A percentile compares a stretch with the other conserved stretches of the same genome.
These are phyloP conservation scores for Candida piceae DNA, from an alignment of 805 yeast genomes.

Conservation along the genomic window DNA sequence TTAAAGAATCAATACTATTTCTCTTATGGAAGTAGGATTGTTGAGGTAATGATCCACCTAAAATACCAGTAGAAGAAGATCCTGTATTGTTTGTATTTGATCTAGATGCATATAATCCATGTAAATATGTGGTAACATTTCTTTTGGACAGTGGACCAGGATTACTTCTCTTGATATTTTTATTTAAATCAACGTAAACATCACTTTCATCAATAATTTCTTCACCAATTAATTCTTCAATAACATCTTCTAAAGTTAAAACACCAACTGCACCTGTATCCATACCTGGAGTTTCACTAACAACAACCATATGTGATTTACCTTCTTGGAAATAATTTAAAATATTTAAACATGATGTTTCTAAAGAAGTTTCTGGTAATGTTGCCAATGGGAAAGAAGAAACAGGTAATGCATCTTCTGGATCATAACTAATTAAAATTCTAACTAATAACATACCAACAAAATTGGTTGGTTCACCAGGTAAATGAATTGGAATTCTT, in stretches of 20 bases:
- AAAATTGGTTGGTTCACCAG: constrained; percentile 83
- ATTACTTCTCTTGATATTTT: constrained; percentile 70
- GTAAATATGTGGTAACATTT: constrained; percentile 64
- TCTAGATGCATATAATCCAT: constrained; percentile 41
- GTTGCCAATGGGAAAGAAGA: constrained; percentile 94
- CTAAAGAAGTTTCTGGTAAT: constrained; percentile 87
- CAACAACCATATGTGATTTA: constrained; percentile 94
- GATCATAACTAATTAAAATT: constrained; percentile 90
- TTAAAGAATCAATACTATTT: constrained; percentile 9
- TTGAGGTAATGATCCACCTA: constrained; percentile 4
- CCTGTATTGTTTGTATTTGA: constrained; percentile 8
- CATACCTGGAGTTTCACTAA: constrained; percentile 79
- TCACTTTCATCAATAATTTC: constrained; percentile 96
- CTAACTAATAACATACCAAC: constrained; percentile 94
- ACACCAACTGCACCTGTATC: constrained; percentile 82
- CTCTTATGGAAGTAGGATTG: constrained; percentile 15
- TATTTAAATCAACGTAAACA: constrained; percentile 86
- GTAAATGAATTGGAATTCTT: constrained; percentile 88
- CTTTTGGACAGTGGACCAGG: constrained; percentile 75
- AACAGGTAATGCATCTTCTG: constrained; percentile 91
- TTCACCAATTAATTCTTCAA: constrained; percentile 95
- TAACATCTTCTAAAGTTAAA: constrained; percentile 92
- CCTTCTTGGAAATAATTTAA: constrained; percentile 97
- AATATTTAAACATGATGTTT: constrained; percentile 89
- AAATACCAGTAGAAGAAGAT: constrained; percentile 1